Conservation (phyloP, 306 rosid genomes). For the Fagus crenata region DNA sequence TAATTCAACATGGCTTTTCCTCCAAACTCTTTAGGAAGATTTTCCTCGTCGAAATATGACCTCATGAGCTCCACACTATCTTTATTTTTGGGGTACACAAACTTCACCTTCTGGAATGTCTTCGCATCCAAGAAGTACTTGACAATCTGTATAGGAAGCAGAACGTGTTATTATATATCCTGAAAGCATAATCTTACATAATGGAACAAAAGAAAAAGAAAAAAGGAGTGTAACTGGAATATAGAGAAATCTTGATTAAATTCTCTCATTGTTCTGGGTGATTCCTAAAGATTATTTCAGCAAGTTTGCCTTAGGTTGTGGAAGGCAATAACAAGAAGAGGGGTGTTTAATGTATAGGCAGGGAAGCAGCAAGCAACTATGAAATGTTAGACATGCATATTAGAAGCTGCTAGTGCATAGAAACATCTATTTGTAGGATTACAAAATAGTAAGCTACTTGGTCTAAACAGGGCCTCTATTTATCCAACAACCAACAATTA, state of each 20-base stretch:
- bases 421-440: not conserved
- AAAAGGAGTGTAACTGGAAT: not conserved
- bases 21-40: slow-evolving; percentile 78
- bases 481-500: not conserved
- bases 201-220: not conserved
- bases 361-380: not conserved
- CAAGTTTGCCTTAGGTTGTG: not conserved
- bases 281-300: not conserved
- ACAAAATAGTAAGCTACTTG: not conserved
- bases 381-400: not conserved
- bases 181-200: not conserved
- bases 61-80: slow-evolving; percentile 85
- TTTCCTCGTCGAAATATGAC: slow-evolving; percentile 75
- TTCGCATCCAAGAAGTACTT: slow-evolving; percentile 82
- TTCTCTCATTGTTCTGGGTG: not conserved
- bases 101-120: slow-evolving; percentile 86
- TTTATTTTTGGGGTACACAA: slow-evolving; percentile 72
- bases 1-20: slow-evolving; percentile 68
- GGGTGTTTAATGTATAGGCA: not conserved
- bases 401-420: not conserved
- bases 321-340: not conserved
- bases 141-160: slow-evolving; percentile 57
- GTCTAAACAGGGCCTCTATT: not conserved
- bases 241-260: not conserved
- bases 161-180: not conserved